Evolutionary conservation across 805 yeast genomes (phyloP).

Genomic region (Myxozyma kluyveri): DNA sequence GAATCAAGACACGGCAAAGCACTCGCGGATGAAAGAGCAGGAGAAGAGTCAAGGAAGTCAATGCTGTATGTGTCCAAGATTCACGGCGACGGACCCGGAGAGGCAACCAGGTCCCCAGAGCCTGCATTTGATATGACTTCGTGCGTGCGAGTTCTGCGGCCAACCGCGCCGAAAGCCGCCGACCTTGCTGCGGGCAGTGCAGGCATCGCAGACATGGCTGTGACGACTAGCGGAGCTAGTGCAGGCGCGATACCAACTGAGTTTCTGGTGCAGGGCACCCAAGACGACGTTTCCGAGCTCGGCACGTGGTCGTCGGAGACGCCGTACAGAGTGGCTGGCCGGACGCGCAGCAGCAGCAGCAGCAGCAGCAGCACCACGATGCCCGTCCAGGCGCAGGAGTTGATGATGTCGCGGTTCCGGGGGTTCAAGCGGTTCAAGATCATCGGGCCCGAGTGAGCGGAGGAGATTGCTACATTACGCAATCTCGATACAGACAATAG

Average conservation of each 20-base stretch:
- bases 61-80: no score
- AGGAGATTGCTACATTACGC: no score
- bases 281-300: no score
- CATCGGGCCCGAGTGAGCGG: not conserved
- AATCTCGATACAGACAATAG: no score
- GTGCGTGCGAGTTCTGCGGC: not conserved
- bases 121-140: not conserved
- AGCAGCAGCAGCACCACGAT: not conserved
- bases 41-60: no score
- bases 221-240: not conserved
- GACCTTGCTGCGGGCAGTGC: not conserved
- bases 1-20: not conserved
- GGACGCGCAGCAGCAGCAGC: not conserved
- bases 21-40: not conserved
- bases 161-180: not conserved
- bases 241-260: not conserved
- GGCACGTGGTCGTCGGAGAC: not conserved
- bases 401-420: conserved; percentile 16
- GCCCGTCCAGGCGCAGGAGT: conserved; percentile 9
- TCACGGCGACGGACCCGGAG: no score
- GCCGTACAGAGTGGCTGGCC: not conserved
- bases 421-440: conserved; percentile 2
- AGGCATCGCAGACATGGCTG: not conserved
- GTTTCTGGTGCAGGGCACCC: not conserved
- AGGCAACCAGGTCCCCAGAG: no score